Conservation (phyloP, 2,329 filamentous ascomycete species). For the Dothideomycetidae sp. region DNA sequence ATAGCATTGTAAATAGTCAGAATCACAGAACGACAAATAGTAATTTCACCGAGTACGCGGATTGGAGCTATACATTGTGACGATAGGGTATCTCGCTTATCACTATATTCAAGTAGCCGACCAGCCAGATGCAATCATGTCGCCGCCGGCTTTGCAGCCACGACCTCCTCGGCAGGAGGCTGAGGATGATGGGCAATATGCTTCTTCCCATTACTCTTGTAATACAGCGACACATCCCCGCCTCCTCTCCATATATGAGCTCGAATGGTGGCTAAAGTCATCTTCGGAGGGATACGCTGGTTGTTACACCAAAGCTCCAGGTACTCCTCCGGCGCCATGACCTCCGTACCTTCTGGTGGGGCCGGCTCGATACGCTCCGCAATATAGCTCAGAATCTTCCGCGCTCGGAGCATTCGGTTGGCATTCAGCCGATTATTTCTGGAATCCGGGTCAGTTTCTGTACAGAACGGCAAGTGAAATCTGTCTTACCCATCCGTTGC, state of each 20-base stretch:
- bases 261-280: slow-evolving; percentile 87
- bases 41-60: no score
- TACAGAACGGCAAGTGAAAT: neutral
- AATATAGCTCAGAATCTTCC: slow-evolving; percentile 86
- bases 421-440: slow-evolving; percentile 85
- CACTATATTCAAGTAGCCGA: no score
- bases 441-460: slow-evolving; percentile 6
- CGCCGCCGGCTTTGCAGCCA: no score
- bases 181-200: slow-evolving; percentile 32
- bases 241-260: slow-evolving; percentile 89
- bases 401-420: slow-evolving; percentile 88
- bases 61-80: no score
- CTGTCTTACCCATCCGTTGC: slow-evolving; percentile 51
- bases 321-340: slow-evolving; percentile 75
- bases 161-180: no score
- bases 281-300: slow-evolving; percentile 49
- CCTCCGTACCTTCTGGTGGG: slow-evolving; percentile 28
- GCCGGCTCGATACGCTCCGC: slow-evolving; percentile 73
- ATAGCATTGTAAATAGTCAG: no score
- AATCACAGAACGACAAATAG: no score
- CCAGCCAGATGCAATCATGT: no score
- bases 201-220: slow-evolving; percentile 83
- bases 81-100: no score
- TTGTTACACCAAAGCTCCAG: slow-evolving; percentile 81
- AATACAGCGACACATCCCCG: slow-evolving; percentile 81